Conservation (phyloP, 192 early-diverging fungal genomes). For the Gonapodya sp. region DNA sequence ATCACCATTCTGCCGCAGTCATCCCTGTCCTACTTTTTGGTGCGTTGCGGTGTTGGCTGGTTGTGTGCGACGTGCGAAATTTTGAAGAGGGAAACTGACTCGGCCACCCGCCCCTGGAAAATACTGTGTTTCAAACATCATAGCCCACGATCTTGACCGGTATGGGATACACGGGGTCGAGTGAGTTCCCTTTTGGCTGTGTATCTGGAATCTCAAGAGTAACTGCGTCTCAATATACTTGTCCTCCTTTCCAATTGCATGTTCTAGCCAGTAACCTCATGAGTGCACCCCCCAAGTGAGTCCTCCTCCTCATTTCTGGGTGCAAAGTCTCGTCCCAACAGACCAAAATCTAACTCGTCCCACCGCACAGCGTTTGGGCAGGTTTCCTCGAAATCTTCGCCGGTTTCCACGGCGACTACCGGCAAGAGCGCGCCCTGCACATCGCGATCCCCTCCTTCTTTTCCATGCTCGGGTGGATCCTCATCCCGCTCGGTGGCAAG, state of each 20-base stretch:
- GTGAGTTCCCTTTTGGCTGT: too few species aligned
- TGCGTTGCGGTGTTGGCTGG: neutral
- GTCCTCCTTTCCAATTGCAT: too few species aligned
- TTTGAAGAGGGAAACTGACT: neutral
- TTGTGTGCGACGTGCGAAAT: neutral
- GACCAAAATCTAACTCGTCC: too few species aligned
- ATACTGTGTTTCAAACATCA: neutral
- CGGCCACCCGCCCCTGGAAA: too few species aligned
- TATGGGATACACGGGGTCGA: neutral
- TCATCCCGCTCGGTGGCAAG: neutral
- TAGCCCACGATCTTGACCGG: neutral
- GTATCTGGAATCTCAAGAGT: too few species aligned
- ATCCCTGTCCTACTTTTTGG: neutral
- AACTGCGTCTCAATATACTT: too few species aligned
- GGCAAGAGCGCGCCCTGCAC: neutral
- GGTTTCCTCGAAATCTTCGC: neutral
- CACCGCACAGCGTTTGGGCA: neutral
- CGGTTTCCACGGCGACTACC: neutral
- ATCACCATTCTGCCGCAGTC: neutral
- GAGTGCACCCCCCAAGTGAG: neutral
- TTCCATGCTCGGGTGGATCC: neutral
- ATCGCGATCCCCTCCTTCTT: neutral
- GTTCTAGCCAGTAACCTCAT: neutral
- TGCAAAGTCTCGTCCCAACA: too few species aligned
- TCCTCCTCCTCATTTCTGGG: too few species aligned